phyloP scores from a whole-genome alignment of 768 basidiomycete species.

The Leccinum obscurum region DNA sequence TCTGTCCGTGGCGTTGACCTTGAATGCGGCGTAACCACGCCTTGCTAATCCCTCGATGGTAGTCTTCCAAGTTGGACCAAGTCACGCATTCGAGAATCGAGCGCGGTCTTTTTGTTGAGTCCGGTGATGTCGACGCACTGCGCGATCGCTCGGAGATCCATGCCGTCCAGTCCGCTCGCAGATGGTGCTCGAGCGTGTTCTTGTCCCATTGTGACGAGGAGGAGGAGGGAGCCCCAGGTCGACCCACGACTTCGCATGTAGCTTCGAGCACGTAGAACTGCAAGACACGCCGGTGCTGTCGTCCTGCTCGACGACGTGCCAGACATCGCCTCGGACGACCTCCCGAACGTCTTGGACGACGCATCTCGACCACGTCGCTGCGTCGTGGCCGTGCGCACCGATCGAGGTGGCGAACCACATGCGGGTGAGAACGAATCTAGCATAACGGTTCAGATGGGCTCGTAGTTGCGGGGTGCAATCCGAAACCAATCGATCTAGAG shows the following conservation, averaged over 20 bases:
- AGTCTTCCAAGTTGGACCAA: constrained; percentile 76
- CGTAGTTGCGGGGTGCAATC: neutral
- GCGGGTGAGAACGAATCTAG: constrained; percentile 62
- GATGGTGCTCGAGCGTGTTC: constrained; percentile 8
- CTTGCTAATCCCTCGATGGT: constrained; percentile 63
- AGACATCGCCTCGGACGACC: constrained; percentile 57
- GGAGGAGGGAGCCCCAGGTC: constrained; percentile 18
- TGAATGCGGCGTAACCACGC: constrained; percentile 54
- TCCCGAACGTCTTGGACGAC: constrained; percentile 51
- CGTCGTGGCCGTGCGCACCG: constrained; percentile 37
- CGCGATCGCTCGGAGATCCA: constrained; percentile 44
- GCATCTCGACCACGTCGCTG: constrained; percentile 35
- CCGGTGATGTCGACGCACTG: neutral
- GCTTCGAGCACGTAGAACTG: constrained; percentile 58
- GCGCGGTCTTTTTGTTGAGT: neutral
- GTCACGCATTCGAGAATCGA: constrained; percentile 40
- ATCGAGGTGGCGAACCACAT: constrained; percentile 65
- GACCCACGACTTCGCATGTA: constrained; percentile 74
- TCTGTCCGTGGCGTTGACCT: constrained; percentile 32
- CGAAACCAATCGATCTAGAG: neutral
- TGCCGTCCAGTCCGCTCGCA: constrained; percentile 66
- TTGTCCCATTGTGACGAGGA: neutral
- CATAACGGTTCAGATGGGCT: constrained; percentile 1
- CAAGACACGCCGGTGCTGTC: constrained; percentile 25
- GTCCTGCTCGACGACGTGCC: constrained; percentile 47